phyloP scores from a whole-genome alignment of 129 eudicot genomes.

The Saussurea involucrata region DNA sequence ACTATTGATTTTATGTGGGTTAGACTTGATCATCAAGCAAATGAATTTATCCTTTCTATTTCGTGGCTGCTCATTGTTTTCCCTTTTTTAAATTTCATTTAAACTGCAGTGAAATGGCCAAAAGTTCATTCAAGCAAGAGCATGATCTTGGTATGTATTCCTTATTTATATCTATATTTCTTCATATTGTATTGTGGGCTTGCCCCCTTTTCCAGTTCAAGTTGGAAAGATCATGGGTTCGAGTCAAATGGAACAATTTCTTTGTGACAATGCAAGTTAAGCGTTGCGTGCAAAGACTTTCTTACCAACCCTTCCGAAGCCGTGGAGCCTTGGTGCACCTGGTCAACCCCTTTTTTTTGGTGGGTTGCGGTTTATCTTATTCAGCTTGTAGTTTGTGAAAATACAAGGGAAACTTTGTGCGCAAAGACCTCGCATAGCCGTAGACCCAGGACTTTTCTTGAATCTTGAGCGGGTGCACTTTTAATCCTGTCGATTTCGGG shows the following conservation, averaged over 20 bases:
- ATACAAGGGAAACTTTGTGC: too few relatives aligned
- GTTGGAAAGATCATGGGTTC: not conserved
- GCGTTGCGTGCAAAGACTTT: not conserved
- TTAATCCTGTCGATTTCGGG: too few relatives aligned
- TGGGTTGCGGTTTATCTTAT: too few relatives aligned
- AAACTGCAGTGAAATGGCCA: slow-evolving; percentile 45
- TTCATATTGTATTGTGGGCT: not conserved
- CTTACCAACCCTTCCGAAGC: not conserved
- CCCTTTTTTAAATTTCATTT: not conserved
- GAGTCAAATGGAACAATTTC: not conserved
- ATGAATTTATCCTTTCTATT: not conserved
- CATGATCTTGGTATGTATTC: slow-evolving; percentile 53
- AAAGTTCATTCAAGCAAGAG: slow-evolving; percentile 67
- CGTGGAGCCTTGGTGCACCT: too few relatives aligned
- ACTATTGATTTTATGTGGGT: slow-evolving; percentile 6
- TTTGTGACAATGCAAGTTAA: not conserved
- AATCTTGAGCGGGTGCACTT: not conserved
- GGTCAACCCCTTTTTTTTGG: too few relatives aligned
- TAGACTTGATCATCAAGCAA: slow-evolving; percentile 14
- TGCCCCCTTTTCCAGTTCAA: not conserved
- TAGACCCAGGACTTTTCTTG: too few relatives aligned
- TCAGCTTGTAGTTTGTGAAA: too few relatives aligned
- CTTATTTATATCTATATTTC: not conserved
- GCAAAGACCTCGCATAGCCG: too few relatives aligned
- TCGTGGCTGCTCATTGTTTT: not conserved